phyloP scores from a whole-genome alignment of 2,329 filamentous ascomycete genomes.

The Aspergillus novoparasiticus region DNA sequence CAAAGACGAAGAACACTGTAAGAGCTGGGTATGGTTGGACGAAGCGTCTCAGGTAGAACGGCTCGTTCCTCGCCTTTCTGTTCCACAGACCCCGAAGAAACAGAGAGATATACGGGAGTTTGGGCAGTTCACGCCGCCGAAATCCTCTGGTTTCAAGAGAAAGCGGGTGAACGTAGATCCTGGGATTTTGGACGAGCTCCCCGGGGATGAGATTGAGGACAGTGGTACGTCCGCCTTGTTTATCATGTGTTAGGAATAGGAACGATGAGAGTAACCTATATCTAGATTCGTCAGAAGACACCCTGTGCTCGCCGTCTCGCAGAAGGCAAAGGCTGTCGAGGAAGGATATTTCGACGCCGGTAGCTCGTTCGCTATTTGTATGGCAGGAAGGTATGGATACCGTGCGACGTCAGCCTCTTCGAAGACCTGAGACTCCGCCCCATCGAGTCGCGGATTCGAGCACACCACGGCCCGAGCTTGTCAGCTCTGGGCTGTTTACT shows the following conservation, averaged over 20 bases:
- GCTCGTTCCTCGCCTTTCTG: neutral
- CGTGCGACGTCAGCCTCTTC: neutral
- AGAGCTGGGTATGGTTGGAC: neutral
- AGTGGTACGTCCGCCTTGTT: neutral
- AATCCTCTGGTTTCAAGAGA: neutral
- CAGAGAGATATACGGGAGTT: neutral
- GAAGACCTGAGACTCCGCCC: neutral
- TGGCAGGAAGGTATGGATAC: neutral
- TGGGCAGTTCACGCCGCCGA: neutral
- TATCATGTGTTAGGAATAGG: neutral
- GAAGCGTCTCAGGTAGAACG: neutral
- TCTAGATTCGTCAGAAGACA: neutral
- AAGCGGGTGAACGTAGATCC: neutral
- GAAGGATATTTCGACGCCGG: neutral
- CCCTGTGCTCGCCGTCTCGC: neutral
- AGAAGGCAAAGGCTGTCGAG: neutral
- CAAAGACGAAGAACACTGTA: neutral
- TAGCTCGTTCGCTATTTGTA: neutral
- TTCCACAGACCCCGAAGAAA: neutral
- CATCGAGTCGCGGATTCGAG: neutral
- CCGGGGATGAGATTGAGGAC: neutral
- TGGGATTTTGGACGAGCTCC: neutral
- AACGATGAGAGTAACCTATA: neutral
- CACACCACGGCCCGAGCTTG: neutral
- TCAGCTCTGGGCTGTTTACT: neutral